Conservation (phyloP, 139 green algal genomes). For the Chloropicon primus region DNA sequence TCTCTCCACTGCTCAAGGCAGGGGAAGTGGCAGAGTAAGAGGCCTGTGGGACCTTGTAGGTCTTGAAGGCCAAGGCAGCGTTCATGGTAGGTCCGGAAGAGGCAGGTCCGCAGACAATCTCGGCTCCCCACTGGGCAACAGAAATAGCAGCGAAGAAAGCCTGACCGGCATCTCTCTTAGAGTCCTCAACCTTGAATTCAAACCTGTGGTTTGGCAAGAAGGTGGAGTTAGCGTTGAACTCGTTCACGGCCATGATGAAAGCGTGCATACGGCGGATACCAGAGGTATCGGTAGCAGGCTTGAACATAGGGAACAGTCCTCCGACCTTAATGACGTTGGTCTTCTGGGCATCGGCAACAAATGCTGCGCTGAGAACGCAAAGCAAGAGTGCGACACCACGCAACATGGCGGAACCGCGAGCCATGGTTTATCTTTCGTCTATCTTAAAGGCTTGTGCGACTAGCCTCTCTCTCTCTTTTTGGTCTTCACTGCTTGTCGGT, state of each 20-base stretch:
- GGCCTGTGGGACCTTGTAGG: neutral
- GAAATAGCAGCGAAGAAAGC: neutral
- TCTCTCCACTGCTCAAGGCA: neutral
- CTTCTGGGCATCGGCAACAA: neutral
- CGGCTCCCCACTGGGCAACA: neutral
- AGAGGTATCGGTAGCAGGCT: neutral
- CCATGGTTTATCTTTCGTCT: neutral
- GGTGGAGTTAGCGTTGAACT: neutral
- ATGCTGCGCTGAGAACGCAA: neutral
- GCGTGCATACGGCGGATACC: neutral
- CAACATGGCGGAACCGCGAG: neutral
- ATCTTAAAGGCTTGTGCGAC: no score
- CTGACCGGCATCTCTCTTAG: neutral
- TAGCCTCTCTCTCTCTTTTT: no score
- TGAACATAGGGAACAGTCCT: neutral
- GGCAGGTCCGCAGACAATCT: neutral
- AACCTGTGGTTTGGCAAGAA: neutral
- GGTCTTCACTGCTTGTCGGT: no score
- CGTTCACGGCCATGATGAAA: neutral
- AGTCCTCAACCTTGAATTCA: neutral
- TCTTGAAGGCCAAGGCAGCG: neutral
- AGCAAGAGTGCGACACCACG: neutral
- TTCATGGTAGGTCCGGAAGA: neutral
- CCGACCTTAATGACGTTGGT: neutral
- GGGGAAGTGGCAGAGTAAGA: neutral